phyloP scores from a whole-genome alignment of 2,329 filamentous ascomycete species.

The Xylariaceae sp. region DNA sequence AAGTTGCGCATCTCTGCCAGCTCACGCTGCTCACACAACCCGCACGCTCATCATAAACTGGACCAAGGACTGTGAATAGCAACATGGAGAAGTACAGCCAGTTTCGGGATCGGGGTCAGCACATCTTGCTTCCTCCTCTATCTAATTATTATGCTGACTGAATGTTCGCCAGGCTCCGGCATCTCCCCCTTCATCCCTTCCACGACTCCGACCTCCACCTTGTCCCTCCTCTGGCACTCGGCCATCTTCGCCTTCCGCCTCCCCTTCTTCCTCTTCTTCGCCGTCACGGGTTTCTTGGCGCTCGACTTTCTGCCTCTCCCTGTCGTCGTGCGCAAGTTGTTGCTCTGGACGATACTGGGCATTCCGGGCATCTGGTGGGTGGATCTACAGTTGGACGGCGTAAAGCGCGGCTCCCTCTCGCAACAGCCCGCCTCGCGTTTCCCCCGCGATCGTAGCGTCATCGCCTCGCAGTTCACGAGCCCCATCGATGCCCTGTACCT shows the following conservation, averaged over 20 bases:
- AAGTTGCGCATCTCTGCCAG: neutral
- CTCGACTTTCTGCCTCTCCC: constrained; percentile 74
- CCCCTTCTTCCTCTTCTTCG: constrained; percentile 68
- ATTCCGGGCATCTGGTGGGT: constrained; percentile 97
- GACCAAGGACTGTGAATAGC: too few relatives aligned
- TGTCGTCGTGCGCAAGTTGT: constrained; percentile 66
- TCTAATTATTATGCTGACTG: too few relatives aligned
- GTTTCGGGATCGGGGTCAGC: constrained; percentile 79
- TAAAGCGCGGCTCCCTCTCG: constrained; percentile 82
- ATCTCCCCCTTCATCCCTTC: constrained; percentile 94
- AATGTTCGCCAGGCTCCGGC: constrained; percentile 65
- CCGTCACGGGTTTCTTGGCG: constrained; percentile 69
- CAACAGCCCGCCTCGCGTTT: constrained; percentile 70
- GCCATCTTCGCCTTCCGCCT: constrained; percentile 78
- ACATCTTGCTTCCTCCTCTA: neutral
- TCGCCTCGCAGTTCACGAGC: constrained; percentile 87
- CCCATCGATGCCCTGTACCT: constrained; percentile 93
- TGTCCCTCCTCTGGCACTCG: constrained; percentile 61
- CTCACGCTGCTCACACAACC: neutral
- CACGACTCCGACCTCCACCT: constrained; percentile 56
- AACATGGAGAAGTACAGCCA: constrained; percentile 93
- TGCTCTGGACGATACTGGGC: constrained; percentile 81
- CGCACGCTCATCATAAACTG: too few relatives aligned
- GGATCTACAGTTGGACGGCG: constrained; percentile 95
- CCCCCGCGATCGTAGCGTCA: constrained; percentile 74